These are phyloP conservation scores for Neurospora terricola DNA, from an alignment of 495 filamentous ascomycete genomes.

Conservation along the genomic window DNA sequence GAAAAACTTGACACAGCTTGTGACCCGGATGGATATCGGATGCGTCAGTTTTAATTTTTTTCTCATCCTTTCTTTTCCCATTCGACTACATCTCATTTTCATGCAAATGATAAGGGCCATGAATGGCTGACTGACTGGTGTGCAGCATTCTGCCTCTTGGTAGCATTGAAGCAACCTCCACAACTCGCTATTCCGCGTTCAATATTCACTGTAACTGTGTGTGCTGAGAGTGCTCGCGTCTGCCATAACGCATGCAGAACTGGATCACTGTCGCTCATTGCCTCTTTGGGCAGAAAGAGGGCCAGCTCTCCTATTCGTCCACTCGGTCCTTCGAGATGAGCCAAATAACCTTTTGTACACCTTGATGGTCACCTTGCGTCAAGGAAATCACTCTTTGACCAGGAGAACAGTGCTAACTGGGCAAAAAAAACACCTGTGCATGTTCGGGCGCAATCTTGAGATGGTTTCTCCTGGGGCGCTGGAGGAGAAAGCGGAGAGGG, in stretches of 20 bases:
- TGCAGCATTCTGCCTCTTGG: background rate
- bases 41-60: background rate
- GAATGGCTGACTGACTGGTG: background rate
- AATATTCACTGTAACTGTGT: background rate
- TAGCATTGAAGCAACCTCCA: background rate
- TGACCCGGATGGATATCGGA: background rate
- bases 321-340: background rate
- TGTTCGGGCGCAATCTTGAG: background rate
- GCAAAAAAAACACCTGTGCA: background rate
- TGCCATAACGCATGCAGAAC: constrained; percentile 6
- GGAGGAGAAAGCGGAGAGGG: background rate
- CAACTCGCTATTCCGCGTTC: constrained; percentile 3
- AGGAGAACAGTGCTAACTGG: background rate
- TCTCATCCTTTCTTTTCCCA: background rate
- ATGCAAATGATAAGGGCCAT: background rate
- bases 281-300: constrained; percentile 6
- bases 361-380: background rate
- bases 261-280: constrained; percentile 9
- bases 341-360: background rate
- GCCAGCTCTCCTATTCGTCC: background rate
- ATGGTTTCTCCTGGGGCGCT: background rate
- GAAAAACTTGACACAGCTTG: background rate
- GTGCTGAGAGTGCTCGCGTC: background rate
- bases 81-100: background rate
- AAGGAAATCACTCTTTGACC: constrained; percentile 1